Evolutionary conservation across 129 eudicot genomes (phyloP).

Genomic region (Flaveria robusta): DNA sequence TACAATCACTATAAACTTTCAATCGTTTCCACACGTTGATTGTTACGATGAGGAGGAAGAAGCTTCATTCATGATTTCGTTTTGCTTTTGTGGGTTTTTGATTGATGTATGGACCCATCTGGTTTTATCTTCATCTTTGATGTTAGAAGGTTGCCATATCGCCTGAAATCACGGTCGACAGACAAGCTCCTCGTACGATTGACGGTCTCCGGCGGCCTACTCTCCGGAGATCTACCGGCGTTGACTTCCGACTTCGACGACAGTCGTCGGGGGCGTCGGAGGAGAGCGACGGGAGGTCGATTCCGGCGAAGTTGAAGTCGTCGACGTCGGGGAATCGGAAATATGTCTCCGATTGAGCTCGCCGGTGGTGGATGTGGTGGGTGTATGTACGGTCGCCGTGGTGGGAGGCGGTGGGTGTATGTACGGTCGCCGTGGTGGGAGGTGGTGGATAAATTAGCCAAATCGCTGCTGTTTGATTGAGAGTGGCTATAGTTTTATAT

Average conservation of each 20-base stretch:
- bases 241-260: constrained; percentile 42
- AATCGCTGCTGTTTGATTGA: too few species aligned
- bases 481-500: too few species aligned
- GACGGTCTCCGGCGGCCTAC: constrained; percentile 27
- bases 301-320: constrained; percentile 54
- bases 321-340: constrained; percentile 86
- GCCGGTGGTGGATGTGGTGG: constrained; percentile 92
- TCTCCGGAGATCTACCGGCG: constrained; percentile 35
- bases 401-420: constrained; percentile 33
- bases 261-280: constrained; percentile 40
- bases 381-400: too few species aligned
- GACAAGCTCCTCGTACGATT: constrained; percentile 71
- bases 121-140: too few species aligned
- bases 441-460: too few species aligned
- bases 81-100: neutral
- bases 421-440: neutral
- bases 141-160: too few species aligned
- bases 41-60: too few species aligned
- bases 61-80: too few species aligned
- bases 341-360: constrained; percentile 86
- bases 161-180: constrained; percentile 79
- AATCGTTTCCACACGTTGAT: too few species aligned
- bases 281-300: constrained; percentile 41
- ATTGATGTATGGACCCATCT: too few species aligned
- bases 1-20: too few species aligned